Conservation (phyloP, 2,329 filamentous ascomycete genomes). For the Xylariaceae sp. region DNA sequence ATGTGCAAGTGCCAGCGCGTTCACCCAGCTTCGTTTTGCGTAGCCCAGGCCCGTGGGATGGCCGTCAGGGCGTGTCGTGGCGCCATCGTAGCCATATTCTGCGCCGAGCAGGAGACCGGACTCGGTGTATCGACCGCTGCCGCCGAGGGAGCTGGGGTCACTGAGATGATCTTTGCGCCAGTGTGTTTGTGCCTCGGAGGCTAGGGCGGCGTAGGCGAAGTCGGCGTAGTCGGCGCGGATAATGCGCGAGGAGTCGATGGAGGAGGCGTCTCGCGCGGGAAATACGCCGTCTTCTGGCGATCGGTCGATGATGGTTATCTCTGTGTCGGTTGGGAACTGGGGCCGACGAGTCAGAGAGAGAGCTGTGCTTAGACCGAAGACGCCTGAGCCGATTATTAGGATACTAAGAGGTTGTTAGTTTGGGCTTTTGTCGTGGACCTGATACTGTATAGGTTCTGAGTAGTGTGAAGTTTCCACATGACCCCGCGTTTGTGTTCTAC, state of each 20-base stretch:
- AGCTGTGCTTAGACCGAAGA: conserved; percentile 49
- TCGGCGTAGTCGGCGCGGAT: conserved; percentile 77
- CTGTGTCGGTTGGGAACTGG: conserved; percentile 46
- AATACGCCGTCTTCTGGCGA: conserved; percentile 48
- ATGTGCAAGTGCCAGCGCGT: conserved; percentile 51
- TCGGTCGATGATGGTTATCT: conserved; percentile 59
- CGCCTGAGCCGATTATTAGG: conserved; percentile 61
- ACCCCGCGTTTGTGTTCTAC: too few species aligned
- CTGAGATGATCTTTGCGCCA: conserved; percentile 60
- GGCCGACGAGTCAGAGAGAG: conserved; percentile 64
- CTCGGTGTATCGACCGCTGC: conserved; percentile 65
- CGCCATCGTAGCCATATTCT: conserved; percentile 31
- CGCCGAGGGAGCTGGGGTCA: conserved; percentile 51
- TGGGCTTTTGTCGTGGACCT: too few species aligned
- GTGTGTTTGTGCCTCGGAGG: conserved; percentile 61
- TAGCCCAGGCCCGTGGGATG: conserved; percentile 52
- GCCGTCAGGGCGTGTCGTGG: conserved; percentile 28
- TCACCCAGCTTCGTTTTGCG: conserved; percentile 56
- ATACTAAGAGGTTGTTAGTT: conserved; percentile 33
- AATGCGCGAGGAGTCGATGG: conserved; percentile 61
- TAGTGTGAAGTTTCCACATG: too few species aligned
- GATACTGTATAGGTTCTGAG: too few species aligned
- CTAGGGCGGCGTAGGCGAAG: conserved; percentile 70
- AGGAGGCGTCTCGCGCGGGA: conserved; percentile 56
- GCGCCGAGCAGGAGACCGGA: conserved; percentile 64